Percentiles rank a stretch among this genome's conserved stretches.
Evolutionary conservation across 2,329 filamentous ascomycete species (phyloP).

Genomic region (Daldinia sp.): DNA sequence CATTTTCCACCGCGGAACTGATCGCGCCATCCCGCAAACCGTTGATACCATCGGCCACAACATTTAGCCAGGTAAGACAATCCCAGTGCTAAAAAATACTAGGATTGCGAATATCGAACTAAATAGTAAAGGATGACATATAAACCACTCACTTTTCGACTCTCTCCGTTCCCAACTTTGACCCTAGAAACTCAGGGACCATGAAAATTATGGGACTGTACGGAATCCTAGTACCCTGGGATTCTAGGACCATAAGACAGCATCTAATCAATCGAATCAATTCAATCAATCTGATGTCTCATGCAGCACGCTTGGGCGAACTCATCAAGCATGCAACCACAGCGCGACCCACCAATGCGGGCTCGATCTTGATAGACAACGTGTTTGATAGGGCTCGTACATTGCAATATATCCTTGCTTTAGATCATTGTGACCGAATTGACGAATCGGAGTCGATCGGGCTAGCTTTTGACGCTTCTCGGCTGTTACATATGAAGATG

Average conservation of each 20-base stretch:
- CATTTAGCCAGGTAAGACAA: slow-evolving; percentile 36
- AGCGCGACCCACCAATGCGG: slow-evolving; percentile 14
- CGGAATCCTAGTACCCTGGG: background rate
- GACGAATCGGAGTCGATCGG: slow-evolving; percentile 32
- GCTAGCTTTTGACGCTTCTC: slow-evolving; percentile 11
- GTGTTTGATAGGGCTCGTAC: slow-evolving; percentile 19
- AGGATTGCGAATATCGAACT: slow-evolving; percentile 27
- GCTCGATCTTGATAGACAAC: slow-evolving; percentile 34
- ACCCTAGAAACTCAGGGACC: background rate
- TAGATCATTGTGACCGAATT: slow-evolving; percentile 25
- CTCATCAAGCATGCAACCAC: slow-evolving; percentile 14
- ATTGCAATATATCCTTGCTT: slow-evolving; percentile 19
- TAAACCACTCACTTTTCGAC: slow-evolving; percentile 7
- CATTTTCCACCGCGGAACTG: slow-evolving; percentile 25
- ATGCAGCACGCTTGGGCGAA: slow-evolving; percentile 20
- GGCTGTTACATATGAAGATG: slow-evolving; percentile 18
- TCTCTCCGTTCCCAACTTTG: slow-evolving; percentile 9
- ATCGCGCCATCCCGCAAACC: slow-evolving; percentile 44
- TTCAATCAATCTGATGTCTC: slow-evolving; percentile 24
- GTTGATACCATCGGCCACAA: slow-evolving; percentile 42
- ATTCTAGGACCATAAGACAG: background rate
- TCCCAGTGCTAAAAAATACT: slow-evolving; percentile 20
- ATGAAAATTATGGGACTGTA: background rate
- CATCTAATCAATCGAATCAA: slow-evolving; percentile 13
- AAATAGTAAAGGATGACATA: slow-evolving; percentile 18